Evolutionary conservation across 345 rosid species (phyloP).

Genomic region (Cochlearia excelsa): DNA sequence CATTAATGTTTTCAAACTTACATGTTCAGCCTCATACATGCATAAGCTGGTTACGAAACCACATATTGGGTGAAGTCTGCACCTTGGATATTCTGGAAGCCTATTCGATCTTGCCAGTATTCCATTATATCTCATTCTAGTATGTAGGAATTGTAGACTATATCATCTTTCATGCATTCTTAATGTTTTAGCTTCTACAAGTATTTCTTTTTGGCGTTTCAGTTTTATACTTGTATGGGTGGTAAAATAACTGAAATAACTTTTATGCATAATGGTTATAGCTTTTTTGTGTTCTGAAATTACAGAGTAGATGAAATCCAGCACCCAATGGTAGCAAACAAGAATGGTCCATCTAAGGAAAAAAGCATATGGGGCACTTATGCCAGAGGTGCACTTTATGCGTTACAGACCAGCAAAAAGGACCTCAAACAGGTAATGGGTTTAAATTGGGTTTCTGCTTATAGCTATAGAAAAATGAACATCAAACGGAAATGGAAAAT

Average conservation of each 20-base stretch:
- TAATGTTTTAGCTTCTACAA: neutral
- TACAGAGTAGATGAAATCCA: constrained; percentile 68
- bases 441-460: constrained; percentile 15
- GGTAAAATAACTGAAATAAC: constrained; percentile 9
- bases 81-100: constrained; percentile 4
- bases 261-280: constrained; percentile 18
- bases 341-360: constrained; percentile 39
- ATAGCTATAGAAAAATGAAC: constrained; percentile 15
- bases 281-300: constrained; percentile 9
- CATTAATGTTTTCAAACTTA: constrained; percentile 7
- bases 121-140: constrained; percentile 13
- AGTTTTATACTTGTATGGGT: constrained; percentile 3
- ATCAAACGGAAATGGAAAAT: constrained; percentile 12
- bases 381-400: constrained; percentile 86
- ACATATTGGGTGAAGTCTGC: constrained; percentile 14
- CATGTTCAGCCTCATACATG: constrained; percentile 15
- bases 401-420: constrained; percentile 61
- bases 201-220: constrained; percentile 1
- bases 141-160: neutral
- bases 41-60: constrained; percentile 16
- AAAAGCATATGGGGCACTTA: constrained; percentile 75
- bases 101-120: neutral
- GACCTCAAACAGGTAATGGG: constrained; percentile 54
- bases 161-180: constrained; percentile 15
- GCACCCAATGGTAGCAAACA: constrained; percentile 41